Evolutionary conservation across 2,329 filamentous ascomycete genomes (phyloP).

Genomic region (Sarocladium brachiariae): DNA sequence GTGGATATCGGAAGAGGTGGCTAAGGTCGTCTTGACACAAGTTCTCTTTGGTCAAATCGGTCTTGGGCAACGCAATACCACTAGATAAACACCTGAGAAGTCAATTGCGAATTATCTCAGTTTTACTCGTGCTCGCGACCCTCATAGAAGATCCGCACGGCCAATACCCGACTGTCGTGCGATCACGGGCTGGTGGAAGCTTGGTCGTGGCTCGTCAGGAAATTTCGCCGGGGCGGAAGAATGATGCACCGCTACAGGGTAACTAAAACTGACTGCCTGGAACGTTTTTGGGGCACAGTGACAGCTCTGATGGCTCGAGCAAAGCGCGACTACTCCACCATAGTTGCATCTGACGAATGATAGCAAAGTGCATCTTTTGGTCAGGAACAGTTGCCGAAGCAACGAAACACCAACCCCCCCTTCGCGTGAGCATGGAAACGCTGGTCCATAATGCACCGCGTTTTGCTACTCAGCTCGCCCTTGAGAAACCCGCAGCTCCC

Average conservation of each 20-base stretch:
- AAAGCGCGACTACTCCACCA: slow-evolving; percentile 2
- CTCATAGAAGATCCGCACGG: background rate
- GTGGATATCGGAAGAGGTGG: slow-evolving; percentile 6
- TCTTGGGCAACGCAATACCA: background rate
- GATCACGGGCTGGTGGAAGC: background rate
- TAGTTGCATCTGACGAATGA: background rate
- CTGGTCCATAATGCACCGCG: slow-evolving; percentile 7
- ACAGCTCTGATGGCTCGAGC: background rate
- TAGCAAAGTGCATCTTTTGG: slow-evolving; percentile 8
- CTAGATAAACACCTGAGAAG: background rate
- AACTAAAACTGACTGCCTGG: background rate
- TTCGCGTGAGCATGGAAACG: slow-evolving; percentile 2
- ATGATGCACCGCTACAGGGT: slow-evolving; percentile 1
- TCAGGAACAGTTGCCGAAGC: background rate
- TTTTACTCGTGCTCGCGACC: background rate
- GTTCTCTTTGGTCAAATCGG: no score
- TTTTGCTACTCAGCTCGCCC: slow-evolving; percentile 1
- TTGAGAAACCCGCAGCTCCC: slow-evolving; percentile 7
- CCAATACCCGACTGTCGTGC: background rate
- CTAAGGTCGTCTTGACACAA: background rate
- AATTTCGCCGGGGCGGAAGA: slow-evolving; percentile 8
- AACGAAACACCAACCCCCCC: slow-evolving; percentile 6
- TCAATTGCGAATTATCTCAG: background rate
- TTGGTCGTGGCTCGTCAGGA: background rate
- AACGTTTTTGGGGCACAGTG: background rate